Conservation (phyloP, 371 early-diverging fungal genomes). For the Coemansia sp. region DNA sequence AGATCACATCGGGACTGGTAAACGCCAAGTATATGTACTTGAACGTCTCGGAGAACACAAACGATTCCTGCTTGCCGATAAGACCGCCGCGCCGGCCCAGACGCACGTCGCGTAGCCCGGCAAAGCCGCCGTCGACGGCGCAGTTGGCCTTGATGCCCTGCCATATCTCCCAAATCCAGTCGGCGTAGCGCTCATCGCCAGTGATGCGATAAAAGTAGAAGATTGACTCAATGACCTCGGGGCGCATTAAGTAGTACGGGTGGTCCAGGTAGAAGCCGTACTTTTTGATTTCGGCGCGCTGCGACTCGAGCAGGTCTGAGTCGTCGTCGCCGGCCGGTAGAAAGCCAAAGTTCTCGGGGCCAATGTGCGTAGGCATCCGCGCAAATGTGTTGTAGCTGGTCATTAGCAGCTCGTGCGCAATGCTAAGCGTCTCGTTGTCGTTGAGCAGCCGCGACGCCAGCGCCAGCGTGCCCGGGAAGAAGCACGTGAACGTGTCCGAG, state of each 20-base stretch:
- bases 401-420: conserved; percentile 43
- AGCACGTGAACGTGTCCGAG: conserved; percentile 45
- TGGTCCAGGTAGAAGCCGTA: conserved; percentile 46
- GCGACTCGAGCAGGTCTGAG: conserved; percentile 26
- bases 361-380: conserved; percentile 45
- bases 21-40: conserved; percentile 86
- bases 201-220: conserved; percentile 82
- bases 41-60: conserved; percentile 84
- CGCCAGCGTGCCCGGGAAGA: conserved; percentile 52
- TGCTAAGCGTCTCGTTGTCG: conserved; percentile 29
- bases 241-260: conserved; percentile 60
- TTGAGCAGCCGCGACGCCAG: conserved; percentile 38
- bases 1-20: conserved; percentile 60
- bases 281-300: conserved; percentile 35
- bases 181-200: conserved; percentile 71
- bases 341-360: conserved; percentile 67
- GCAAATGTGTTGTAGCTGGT: conserved; percentile 43
- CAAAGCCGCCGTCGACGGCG: conserved; percentile 73
- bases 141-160: conserved; percentile 77
- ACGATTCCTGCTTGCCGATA: conserved; percentile 53
- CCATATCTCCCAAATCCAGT: conserved; percentile 89
- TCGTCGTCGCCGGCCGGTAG: conserved; percentile 36
- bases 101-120: conserved; percentile 70
- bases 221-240: conserved; percentile 87
- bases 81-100: conserved; percentile 42